Percentiles rank a stretch among this genome's conserved stretches.
phyloP scores from a whole-genome alignment of 2,329 filamentous ascomycete species.

The Penicillium rolfsii region DNA sequence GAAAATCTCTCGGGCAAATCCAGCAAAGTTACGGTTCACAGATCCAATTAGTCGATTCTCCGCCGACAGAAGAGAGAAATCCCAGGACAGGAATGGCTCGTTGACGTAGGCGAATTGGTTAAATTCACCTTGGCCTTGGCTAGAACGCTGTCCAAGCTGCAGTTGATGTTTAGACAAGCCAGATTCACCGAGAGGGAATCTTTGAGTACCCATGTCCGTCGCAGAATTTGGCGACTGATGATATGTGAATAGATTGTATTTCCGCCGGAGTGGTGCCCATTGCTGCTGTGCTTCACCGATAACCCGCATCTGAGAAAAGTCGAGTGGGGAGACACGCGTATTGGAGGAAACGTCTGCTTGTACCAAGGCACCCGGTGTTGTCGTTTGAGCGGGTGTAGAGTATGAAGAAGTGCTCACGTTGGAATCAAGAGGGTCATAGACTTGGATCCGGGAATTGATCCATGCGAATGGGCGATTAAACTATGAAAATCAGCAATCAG shows the following conservation, averaged over 20 bases:
- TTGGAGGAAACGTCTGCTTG: conserved; percentile 47
- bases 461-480: conserved; percentile 67
- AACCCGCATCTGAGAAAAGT: conserved; percentile 62
- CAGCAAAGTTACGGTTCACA: conserved; percentile 66
- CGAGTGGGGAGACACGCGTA: conserved; percentile 57
- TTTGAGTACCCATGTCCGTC: conserved; percentile 42
- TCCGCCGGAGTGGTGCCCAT: conserved; percentile 64
- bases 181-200: conserved; percentile 49
- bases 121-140: conserved; percentile 50
- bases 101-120: conserved; percentile 65
- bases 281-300: conserved; percentile 67
- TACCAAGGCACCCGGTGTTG: conserved; percentile 47
- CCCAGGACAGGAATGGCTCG: conserved; percentile 67
- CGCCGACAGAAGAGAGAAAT: conserved; percentile 61
- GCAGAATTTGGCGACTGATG: conserved; percentile 48
- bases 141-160: conserved; percentile 39
- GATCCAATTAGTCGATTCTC: conserved; percentile 58
- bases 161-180: conserved; percentile 56
- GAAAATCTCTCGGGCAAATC: conserved; percentile 66
- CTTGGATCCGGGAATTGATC: conserved; percentile 63
- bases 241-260: conserved; percentile 68
- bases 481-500: conserved; percentile 29
- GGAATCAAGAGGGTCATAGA: conserved; percentile 56
- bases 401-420: conserved; percentile 39
- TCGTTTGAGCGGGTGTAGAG: conserved; percentile 51